Percentiles rank a stretch among this genome's conserved stretches.
These are phyloP conservation scores for Rhodosorus marinus DNA, from an alignment of 23 red algal species.

Conservation along the genomic window DNA sequence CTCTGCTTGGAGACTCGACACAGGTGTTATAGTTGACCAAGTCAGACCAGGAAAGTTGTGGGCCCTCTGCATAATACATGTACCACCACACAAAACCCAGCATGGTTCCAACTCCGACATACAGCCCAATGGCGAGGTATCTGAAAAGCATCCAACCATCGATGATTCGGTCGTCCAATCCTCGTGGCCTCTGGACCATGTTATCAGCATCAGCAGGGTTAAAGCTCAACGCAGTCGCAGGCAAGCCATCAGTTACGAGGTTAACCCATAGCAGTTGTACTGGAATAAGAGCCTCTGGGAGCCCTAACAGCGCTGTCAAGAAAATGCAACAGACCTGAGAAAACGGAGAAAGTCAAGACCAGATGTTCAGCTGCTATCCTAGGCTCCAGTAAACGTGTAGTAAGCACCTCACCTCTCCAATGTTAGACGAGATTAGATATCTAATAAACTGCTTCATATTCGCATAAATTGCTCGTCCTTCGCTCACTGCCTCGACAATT, in stretches of 20 bases:
- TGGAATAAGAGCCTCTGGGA: conserved; percentile 85
- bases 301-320: conserved; percentile 56
- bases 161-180: conserved; percentile 59
- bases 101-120: conserved; percentile 88
- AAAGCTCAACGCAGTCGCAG: conserved; percentile 89
- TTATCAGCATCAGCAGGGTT: conserved; percentile 66
- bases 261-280: conserved; percentile 99
- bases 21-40: conserved; percentile 41
- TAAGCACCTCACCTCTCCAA: conserved; percentile 99
- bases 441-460: conserved; percentile 99
- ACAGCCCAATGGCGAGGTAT: conserved; percentile 82
- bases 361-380: no score
- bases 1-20: conserved; percentile 2
- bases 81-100: conserved; percentile 94
- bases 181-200: conserved; percentile 76
- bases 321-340: no score
- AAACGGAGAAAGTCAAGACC: no score
- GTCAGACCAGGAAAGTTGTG: conserved; percentile 66
- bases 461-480: conserved; percentile 90
- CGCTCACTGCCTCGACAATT: conserved; percentile 83
- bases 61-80: conserved; percentile 60
- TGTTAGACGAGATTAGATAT: conserved; percentile 90
- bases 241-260: conserved; percentile 89
- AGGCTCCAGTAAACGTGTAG: no score
- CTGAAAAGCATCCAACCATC: conserved; percentile 74